A percentile compares a stretch with the other conserved stretches of the same genome.
phyloP scores from a whole-genome alignment of 495 filamentous ascomycete species.

The Penicillium roqueforti region DNA sequence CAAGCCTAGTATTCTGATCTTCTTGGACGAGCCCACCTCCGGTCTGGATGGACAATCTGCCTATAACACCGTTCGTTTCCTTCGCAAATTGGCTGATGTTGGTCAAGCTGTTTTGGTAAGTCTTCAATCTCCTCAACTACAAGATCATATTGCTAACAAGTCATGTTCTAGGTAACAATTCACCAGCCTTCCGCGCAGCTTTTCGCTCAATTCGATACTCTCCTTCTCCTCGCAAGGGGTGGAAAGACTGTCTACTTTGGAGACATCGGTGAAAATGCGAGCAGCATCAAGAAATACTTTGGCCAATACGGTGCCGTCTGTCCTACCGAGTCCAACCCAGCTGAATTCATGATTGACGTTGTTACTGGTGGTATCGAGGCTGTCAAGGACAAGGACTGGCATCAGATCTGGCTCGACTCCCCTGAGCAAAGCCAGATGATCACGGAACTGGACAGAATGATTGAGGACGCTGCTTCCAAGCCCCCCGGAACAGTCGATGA shows the following conservation, averaged over 20 bases:
- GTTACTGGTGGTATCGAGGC: conserved; percentile 44
- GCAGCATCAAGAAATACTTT: conserved; percentile 65
- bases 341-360: conserved; percentile 90
- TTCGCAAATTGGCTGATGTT: conserved; percentile 59
- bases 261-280: conserved; percentile 51
- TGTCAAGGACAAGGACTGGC: conserved; percentile 52
- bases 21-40: conserved; percentile 74
- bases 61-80: conserved; percentile 60
- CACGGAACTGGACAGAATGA: conserved; percentile 54
- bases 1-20: conserved; percentile 64
- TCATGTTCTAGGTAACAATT: conserved; percentile 50
- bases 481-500: conserved; percentile 33
- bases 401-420: conserved; percentile 61
- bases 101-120: conserved; percentile 61
- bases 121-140: neutral
- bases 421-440: conserved; percentile 40
- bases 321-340: conserved; percentile 68
- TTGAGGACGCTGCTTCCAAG: conserved; percentile 34
- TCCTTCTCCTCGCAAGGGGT: conserved; percentile 64
- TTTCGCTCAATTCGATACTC: conserved; percentile 68
- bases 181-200: conserved; percentile 70
- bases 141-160: neutral
- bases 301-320: conserved; percentile 72
- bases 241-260: conserved; percentile 74
- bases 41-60: conserved; percentile 62